Evolutionary conservation across 805 yeast genomes (phyloP).

Genomic region (Saccharomyces paradoxus): DNA sequence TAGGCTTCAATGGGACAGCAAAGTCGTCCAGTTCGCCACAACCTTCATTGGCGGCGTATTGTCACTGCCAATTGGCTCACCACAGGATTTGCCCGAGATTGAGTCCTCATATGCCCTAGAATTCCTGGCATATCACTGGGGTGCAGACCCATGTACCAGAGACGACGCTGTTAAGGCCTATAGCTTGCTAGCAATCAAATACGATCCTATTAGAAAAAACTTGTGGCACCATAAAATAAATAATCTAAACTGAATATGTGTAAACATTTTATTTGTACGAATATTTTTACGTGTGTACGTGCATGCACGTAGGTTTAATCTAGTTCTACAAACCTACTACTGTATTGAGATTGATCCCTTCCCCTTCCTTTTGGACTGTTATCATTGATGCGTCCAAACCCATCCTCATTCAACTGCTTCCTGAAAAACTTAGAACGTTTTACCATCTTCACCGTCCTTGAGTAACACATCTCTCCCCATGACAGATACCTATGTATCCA

Average conservation of each 20-base stretch:
- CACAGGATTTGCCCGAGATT: slow-evolving; percentile 22
- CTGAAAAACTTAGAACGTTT: slow-evolving; percentile 43
- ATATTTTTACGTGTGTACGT: not conserved
- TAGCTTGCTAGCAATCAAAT: slow-evolving; percentile 40
- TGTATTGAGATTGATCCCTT: not conserved
- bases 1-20: slow-evolving; percentile 24
- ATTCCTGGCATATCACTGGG: slow-evolving; percentile 45
- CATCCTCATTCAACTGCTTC: slow-evolving; percentile 18
- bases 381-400: slow-evolving; percentile 8
- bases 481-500: slow-evolving; percentile 46
- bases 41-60: slow-evolving; percentile 32
- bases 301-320: not conserved
- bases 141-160: slow-evolving; percentile 22
- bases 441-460: slow-evolving; percentile 38
- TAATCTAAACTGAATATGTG: not conserved
- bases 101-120: slow-evolving; percentile 59
- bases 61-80: slow-evolving; percentile 15
- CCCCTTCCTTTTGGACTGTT: not conserved
- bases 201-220: slow-evolving; percentile 54
- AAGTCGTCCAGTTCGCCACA: slow-evolving; percentile 39
- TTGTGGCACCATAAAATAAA: slow-evolving; percentile 49
- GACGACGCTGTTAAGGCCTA: slow-evolving; percentile 39
- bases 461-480: slow-evolving; percentile 57
- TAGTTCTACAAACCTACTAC: not conserved
- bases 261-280: not conserved